A percentile compares a stretch with the other conserved stretches of the same genome.
Evolutionary conservation across 1,284 basidiomycete species (phyloP).

Genomic region (Ceratobasidium sp.): DNA sequence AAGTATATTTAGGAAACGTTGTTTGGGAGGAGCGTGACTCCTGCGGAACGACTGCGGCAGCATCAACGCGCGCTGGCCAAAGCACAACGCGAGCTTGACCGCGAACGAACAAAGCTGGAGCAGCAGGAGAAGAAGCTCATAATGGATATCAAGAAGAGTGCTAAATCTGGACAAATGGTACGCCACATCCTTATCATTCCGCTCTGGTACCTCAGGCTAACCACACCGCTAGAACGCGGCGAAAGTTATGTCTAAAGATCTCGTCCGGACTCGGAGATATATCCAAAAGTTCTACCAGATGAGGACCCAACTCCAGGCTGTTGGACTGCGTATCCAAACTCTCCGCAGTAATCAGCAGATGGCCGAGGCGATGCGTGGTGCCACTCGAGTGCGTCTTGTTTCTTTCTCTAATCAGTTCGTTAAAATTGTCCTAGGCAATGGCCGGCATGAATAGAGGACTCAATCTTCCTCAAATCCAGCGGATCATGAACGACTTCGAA

Average conservation of each 20-base stretch:
- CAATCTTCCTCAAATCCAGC: conserved; percentile 93
- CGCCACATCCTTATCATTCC: conserved; percentile 45
- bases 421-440: conserved; percentile 78
- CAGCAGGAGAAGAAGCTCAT: conserved; percentile 94
- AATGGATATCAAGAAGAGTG: conserved; percentile 94
- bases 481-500: conserved; percentile 98
- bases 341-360: conserved; percentile 97
- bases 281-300: conserved; percentile 99
- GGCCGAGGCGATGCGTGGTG: conserved; percentile 99
- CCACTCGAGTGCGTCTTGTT: conserved; percentile 75
- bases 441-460: conserved; percentile 95
- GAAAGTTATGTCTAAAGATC: conserved; percentile 99
- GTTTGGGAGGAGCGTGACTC: conserved; percentile 93
- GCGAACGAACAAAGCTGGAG: conserved; percentile 94
- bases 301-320: conserved; percentile 97
- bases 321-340: conserved; percentile 95
- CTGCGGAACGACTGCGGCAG: conserved; percentile 93
- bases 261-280: conserved; percentile 94
- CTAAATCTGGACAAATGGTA: conserved; percentile 95
- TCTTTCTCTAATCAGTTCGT: neutral
- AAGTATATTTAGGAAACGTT: conserved; percentile 80
- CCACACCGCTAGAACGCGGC: conserved; percentile 78
- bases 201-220: conserved; percentile 38
- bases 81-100: conserved; percentile 95
- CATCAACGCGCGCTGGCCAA: conserved; percentile 96